Conservation (phyloP, 306 rosid species). For the Spatholobus suberectus region DNA sequence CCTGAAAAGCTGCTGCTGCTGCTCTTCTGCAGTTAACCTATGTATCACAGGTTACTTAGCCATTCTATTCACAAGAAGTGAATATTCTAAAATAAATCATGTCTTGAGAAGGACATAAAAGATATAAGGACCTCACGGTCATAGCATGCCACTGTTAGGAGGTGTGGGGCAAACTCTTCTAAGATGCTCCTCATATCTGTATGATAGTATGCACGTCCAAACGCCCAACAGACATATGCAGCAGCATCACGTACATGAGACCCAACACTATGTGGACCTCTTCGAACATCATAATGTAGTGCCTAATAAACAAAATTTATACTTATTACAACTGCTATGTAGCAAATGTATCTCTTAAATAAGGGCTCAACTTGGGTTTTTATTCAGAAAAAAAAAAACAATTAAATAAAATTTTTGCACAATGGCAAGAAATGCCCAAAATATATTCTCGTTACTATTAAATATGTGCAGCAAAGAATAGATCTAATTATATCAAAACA, state of each 20-base stretch:
- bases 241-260: slow-evolving; percentile 99
- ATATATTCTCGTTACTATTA: neutral
- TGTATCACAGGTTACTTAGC: slow-evolving; percentile 47
- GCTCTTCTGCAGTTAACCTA: slow-evolving; percentile 99
- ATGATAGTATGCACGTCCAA: slow-evolving; percentile 94
- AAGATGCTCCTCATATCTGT: slow-evolving; percentile 78
- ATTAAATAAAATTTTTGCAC: neutral
- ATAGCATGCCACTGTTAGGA: slow-evolving; percentile 90
- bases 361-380: slow-evolving; percentile 30
- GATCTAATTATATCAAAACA: slow-evolving; percentile 17
- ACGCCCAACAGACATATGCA: slow-evolving; percentile 99
- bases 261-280: slow-evolving; percentile 99
- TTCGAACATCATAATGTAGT: slow-evolving; percentile 92
- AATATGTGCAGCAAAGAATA: neutral
- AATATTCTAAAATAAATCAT: slow-evolving; percentile 36
- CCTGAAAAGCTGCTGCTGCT: slow-evolving; percentile 98
- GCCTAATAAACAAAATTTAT: slow-evolving; percentile 63
- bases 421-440: neutral
- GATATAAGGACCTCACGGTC: slow-evolving; percentile 85
- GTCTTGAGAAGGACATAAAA: slow-evolving; percentile 28
- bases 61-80: slow-evolving; percentile 26
- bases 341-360: slow-evolving; percentile 33
- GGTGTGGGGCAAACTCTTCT: slow-evolving; percentile 91
- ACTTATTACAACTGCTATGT: slow-evolving; percentile 37
- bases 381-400: slow-evolving; percentile 1